Evolutionary conservation across 2,329 filamentous ascomycete genomes (phyloP), one percentile per base, ranked within the genome.

Genomic region (Colletotrichum agaves): DNA sequence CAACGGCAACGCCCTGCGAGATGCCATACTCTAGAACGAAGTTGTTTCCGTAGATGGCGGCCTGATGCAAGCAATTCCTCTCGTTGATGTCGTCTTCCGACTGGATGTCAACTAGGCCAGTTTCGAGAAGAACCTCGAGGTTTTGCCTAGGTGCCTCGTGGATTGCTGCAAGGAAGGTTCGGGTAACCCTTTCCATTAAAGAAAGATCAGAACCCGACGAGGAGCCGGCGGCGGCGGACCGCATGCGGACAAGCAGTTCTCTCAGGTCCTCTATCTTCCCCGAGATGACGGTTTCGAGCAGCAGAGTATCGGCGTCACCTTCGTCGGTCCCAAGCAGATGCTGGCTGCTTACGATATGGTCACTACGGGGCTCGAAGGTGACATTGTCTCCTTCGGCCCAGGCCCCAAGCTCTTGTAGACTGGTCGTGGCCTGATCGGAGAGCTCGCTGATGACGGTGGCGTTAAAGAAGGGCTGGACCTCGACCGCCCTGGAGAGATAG

Each of bases 391-490:
- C 96, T 79, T 99, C 96, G 19, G 94, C 94, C 95, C 95, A 98
- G 39, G 95, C 96, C 60, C 95, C 95, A 52, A 98, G 89, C 76
- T 98, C 96, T 73, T 98, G 91, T 41, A 97, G 83, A 73, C 94
- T 97, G n/a, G 94, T 98, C 0, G 96, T 98, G 8, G 96, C 96
- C 81, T 97, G 94, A 73, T 99, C 96, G 4, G 96, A 98, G 11
- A 99, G 87, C 75, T 97, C 95, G 79, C 94, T 97, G 75, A 99
- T 97, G 73, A 98, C 94, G 72, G 97, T 93, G 50, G 95, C 91
- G 79, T 99, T 98, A 86, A 98, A 99, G 79, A 97, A 98, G 6
- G 96, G 96, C 75, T 98, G 96, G 7, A 98, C 94, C 79, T 99
- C 96, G 70, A 99, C 95, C 8, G 96, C 96, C 68, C 96, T 88